Base-by-base conservation (phyloP, 768 basidiomycete species). In the Amylocystis lapponica region DNA sequence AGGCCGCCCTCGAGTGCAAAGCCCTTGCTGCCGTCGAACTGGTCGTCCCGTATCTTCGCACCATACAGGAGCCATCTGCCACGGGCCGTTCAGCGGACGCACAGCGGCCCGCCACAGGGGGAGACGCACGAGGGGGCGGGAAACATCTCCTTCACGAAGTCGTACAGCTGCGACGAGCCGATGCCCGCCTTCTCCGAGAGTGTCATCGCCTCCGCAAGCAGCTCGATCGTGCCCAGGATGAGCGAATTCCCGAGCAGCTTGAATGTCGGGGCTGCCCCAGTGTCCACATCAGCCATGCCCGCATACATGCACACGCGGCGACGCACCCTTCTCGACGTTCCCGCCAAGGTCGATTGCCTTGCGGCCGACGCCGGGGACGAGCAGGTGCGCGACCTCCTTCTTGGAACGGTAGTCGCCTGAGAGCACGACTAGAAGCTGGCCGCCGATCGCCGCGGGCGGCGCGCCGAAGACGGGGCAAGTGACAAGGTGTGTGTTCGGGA, bases 1-100 rank as follows among this genome's bases (percentile, higher is more conserved):
- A 95, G 79, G 14, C 89, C 92, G n/a, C 86, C 86, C 35, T 87
- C 81, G 37, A 93, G 77, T 11, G 81, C 67, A 59, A 95, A 93
- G 12, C 90, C 92, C 14, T 65, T 67, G 8, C 72, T 67, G 17
- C 79, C 86, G 44, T 88, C 83, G 56, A 92, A 94, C 26, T 75
- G 67, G 62, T 90, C 81, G 42, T 78, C 66, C 10, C 79, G 66
- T 67, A 93, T 86, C 59, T 81, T 81, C 20, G 78, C 71, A 17
- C 76, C 76, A 59, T 86, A 86, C 22, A n/a, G n/a, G n/a, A n/a
- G n/a, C n/a, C n/a, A n/a, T n/a, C n/a, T n/a, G n/a, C n/a, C n/a
- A n/a, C n/a, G n/a, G n/a, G n/a, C n/a, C n/a, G n/a, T n/a, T n/a
- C n/a, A n/a, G n/a, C n/a, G n/a, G n/a, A n/a, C n/a, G n/a, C n/a